Evolutionary conservation across 352 stramenopile species (phyloP).

Genomic region (Globisporangium lucens): DNA sequence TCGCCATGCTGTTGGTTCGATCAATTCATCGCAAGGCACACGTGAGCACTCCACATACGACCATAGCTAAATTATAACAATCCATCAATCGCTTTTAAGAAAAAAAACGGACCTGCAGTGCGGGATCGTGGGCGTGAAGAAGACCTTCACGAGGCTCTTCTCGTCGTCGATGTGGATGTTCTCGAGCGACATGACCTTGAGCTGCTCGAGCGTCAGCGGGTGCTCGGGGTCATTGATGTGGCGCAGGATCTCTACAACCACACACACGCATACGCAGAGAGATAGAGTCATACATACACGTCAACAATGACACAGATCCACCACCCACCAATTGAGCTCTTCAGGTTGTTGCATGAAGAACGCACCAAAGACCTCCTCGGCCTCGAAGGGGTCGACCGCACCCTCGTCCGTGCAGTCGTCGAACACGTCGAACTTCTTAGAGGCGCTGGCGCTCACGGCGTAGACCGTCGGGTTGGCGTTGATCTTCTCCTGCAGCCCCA

Average conservation of each 20-base stretch:
- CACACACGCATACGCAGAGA: constrained; percentile 5
- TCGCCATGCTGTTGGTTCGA: constrained; percentile 86
- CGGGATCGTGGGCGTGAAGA: constrained; percentile 94
- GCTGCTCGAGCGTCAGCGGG: constrained; percentile 91
- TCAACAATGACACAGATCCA: not conserved
- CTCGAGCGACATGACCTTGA: constrained; percentile 91
- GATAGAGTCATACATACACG: not conserved
- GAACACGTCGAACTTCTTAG: constrained; percentile 65
- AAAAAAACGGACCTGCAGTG: constrained; percentile 79
- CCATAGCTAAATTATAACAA: not conserved
- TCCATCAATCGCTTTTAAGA: not conserved
- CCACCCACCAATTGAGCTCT: not conserved
- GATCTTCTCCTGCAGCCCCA: constrained; percentile 59
- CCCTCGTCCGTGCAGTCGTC: constrained; percentile 57
- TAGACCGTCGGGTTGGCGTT: constrained; percentile 89
- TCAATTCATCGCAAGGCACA: not conserved
- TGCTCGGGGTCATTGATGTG: constrained; percentile 94
- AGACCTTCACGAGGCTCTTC: constrained; percentile 74
- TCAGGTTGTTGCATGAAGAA: not conserved
- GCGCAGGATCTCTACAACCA: constrained; percentile 66
- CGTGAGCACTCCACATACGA: not conserved
- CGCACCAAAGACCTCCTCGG: constrained; percentile 85
- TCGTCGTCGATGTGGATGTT: constrained; percentile 88
- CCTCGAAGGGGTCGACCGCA: constrained; percentile 71
- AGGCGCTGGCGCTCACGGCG: constrained; percentile 50